Evolutionary conservation across 768 basidiomycete genomes (phyloP).

Genomic region (Naganishia onofrii): DNA sequence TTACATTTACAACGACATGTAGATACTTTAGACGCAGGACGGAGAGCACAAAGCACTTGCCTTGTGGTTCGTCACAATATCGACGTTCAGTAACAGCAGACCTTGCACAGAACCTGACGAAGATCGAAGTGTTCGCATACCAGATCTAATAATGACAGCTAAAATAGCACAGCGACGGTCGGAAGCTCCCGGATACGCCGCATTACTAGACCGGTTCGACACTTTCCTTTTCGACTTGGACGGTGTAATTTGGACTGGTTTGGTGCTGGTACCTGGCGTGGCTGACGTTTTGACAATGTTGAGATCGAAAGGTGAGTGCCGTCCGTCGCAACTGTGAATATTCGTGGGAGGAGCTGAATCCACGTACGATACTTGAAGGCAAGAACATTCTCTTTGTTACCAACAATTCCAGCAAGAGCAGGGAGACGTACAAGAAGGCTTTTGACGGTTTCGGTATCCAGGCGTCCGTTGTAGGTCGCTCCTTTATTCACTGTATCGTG

Average conservation of each 20-base stretch:
- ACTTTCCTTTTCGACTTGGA: conserved; percentile 97
- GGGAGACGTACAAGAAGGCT: conserved; percentile 79
- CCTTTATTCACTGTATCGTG: background rate
- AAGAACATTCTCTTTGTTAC: conserved; percentile 85
- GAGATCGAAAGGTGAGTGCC: conserved; percentile 65
- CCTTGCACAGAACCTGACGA: background rate
- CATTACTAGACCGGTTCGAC: conserved; percentile 65
- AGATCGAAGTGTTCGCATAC: no score
- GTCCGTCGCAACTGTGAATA: no score
- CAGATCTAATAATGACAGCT: no score
- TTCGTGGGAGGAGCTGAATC: no score
- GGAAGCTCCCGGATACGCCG: conserved; percentile 50
- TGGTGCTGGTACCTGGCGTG: conserved; percentile 72
- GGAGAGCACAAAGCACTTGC: no score
- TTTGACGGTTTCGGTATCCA: conserved; percentile 86
- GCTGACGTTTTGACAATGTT: conserved; percentile 70
- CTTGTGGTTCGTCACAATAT: no score
- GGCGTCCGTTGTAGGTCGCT: conserved; percentile 69
- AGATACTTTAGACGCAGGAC: no score
- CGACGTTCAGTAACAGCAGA: no score
- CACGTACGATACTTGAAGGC: no score
- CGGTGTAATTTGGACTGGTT: conserved; percentile 88
- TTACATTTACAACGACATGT: no score
- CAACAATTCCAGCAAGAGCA: conserved; percentile 93
- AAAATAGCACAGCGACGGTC: conserved; percentile 33